Conservation (phyloP, 495 filamentous ascomycete genomes). For the Trichocladium antarcticum region DNA sequence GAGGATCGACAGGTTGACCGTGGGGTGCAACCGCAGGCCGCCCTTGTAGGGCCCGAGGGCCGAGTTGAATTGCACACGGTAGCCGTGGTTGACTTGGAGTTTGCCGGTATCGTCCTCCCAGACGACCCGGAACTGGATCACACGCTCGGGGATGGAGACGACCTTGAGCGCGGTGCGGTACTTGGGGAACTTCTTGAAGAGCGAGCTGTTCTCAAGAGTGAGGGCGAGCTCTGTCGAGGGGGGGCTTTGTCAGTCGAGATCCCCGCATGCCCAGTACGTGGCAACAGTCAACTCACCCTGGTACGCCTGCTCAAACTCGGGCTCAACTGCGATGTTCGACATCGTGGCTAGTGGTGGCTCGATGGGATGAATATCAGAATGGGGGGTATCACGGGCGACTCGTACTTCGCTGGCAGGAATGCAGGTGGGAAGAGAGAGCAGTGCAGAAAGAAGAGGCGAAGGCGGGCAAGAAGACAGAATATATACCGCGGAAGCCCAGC, state of each 20-base stretch:
- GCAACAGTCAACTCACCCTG: constrained; percentile 51
- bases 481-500: constrained; percentile 7
- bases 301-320: constrained; percentile 98
- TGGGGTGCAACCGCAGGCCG: constrained; percentile 88
- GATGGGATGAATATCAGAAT: background rate
- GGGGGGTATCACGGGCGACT: constrained; percentile 10
- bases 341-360: constrained; percentile 38
- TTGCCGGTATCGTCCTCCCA: constrained; percentile 91
- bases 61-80: constrained; percentile 97
- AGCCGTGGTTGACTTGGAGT: constrained; percentile 90
- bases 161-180: constrained; percentile 83
- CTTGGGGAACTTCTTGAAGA: constrained; percentile 89
- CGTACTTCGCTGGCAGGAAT: constrained; percentile 4
- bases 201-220: constrained; percentile 83
- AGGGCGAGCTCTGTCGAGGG: constrained; percentile 71
- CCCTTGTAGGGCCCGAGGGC: constrained; percentile 98
- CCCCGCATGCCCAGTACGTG: background rate
- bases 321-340: constrained; percentile 79
- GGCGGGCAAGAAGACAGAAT: constrained; percentile 5
- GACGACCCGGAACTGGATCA: constrained; percentile 93
- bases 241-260: constrained; percentile 8
- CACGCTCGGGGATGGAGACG: constrained; percentile 83
- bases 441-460: background rate
- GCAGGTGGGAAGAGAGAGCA: constrained; percentile 4
- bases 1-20: constrained; percentile 92